Evolutionary conservation across 768 basidiomycete genomes (phyloP).

Genomic region (Fomitopsis serialis): DNA sequence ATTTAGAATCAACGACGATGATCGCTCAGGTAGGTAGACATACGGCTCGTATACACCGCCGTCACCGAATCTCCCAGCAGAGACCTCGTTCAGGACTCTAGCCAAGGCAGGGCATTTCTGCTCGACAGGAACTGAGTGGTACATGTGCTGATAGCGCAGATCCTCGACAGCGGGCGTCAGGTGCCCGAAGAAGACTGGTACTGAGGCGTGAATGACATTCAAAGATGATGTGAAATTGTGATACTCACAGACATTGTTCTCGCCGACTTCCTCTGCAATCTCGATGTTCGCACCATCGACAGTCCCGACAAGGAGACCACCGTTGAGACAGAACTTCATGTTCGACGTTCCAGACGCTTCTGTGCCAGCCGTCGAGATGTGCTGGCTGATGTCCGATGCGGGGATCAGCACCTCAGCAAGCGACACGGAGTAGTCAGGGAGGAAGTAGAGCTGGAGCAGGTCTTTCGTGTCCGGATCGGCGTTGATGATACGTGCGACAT

Average conservation of each 20-base stretch:
- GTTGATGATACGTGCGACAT: slow-evolving; percentile 77
- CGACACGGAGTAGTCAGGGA: slow-evolving; percentile 92
- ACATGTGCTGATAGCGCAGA: slow-evolving; percentile 79
- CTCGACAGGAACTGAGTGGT: slow-evolving; percentile 76
- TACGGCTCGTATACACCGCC: slow-evolving; percentile 80
- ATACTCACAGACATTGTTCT: slow-evolving; percentile 83
- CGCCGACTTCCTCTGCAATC: slow-evolving; percentile 94
- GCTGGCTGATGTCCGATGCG: slow-evolving; percentile 92
- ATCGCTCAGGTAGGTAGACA: slow-evolving; percentile 21
- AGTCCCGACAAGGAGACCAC: slow-evolving; percentile 83
- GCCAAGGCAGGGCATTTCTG: slow-evolving; percentile 82
- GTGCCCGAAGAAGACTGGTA: slow-evolving; percentile 82
- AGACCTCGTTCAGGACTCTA: slow-evolving; percentile 69
- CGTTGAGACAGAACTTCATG: slow-evolving; percentile 90
- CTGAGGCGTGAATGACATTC: background rate
- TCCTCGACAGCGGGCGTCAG: slow-evolving; percentile 85
- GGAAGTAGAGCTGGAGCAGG: slow-evolving; percentile 86
- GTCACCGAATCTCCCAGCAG: slow-evolving; percentile 78
- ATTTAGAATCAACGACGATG: background rate
- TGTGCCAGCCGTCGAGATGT: slow-evolving; percentile 96
- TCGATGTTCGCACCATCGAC: slow-evolving; percentile 96
- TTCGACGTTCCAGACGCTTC: slow-evolving; percentile 82
- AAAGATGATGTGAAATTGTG: background rate
- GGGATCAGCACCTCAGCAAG: slow-evolving; percentile 81
- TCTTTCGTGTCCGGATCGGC: slow-evolving; percentile 84